Percentiles rank a stretch among this genome's conserved stretches.
Evolutionary conservation across 768 basidiomycete genomes (phyloP).

Genomic region (Boletus insuetus): DNA sequence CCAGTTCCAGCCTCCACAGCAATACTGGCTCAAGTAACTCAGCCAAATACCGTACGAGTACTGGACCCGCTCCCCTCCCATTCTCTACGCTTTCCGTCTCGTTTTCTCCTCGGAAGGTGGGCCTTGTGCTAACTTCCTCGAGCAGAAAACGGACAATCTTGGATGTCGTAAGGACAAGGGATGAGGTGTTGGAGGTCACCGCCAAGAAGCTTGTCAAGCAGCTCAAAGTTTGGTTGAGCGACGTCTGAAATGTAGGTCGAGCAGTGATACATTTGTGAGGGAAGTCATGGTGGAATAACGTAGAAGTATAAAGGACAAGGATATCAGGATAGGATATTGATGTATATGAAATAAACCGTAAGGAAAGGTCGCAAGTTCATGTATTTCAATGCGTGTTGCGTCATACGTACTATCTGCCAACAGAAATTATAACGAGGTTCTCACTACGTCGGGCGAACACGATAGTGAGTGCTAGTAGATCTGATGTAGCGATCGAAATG

Average conservation of each 20-base stretch:
- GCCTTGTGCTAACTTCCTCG: conserved; percentile 32
- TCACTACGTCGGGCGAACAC: too few relatives aligned
- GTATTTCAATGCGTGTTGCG: too few relatives aligned
- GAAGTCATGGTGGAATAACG: too few relatives aligned
- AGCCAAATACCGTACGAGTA: not conserved
- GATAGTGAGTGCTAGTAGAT: too few relatives aligned
- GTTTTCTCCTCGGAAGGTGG: conserved; percentile 40
- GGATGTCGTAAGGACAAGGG: conserved; percentile 46
- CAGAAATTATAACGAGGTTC: too few relatives aligned
- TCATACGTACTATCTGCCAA: too few relatives aligned
- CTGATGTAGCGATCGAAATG: too few relatives aligned
- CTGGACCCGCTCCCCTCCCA: conserved; percentile 21
- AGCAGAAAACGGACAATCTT: conserved; percentile 52
- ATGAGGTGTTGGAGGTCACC: conserved; percentile 55
- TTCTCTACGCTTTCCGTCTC: conserved; percentile 39
- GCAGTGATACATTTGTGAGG: not conserved
- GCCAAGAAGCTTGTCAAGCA: conserved; percentile 52
- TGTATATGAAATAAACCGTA: too few relatives aligned
- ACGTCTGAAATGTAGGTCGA: conserved; percentile 6
- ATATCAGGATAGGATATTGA: not conserved
- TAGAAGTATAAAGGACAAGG: too few relatives aligned
- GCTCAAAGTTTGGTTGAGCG: conserved; percentile 43
- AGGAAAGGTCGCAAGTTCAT: too few relatives aligned
- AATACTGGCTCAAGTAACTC: conserved; percentile 5
- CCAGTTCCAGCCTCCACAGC: not conserved